These are phyloP conservation scores for Boletellus sp. DNA, from an alignment of 768 basidiomycete species.

Conservation along the genomic window DNA sequence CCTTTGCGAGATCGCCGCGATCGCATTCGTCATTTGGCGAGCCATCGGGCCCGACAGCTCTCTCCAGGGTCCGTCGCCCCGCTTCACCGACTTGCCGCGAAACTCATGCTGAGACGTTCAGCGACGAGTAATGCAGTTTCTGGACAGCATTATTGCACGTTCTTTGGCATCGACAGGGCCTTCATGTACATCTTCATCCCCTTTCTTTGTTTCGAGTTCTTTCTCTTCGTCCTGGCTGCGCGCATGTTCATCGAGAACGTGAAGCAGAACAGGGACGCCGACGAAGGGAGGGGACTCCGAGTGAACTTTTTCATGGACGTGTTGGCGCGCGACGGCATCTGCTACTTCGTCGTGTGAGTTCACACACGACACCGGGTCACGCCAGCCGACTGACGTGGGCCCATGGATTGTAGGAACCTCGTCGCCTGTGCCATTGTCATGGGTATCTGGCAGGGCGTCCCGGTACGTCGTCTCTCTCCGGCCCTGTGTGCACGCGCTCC, in stretches of 20 bases:
- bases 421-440: slow-evolving; percentile 21
- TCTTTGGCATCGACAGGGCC: slow-evolving; percentile 18
- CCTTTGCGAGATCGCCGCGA: slow-evolving; percentile 21
- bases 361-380: neutral
- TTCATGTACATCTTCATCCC: slow-evolving; percentile 31
- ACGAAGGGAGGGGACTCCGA: slow-evolving; percentile 1
- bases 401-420: slow-evolving; percentile 20
- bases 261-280: neutral
- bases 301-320: slow-evolving; percentile 22
- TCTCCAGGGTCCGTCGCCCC: slow-evolving; percentile 17
- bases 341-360: slow-evolving; percentile 32
- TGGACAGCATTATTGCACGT: slow-evolving; percentile 17
- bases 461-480: slow-evolving; percentile 13
- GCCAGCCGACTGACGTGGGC: neutral
- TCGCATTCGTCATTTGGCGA: slow-evolving; percentile 25
- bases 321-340: slow-evolving; percentile 28
- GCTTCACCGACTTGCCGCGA: neutral
- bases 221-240: slow-evolving; percentile 23
- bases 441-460: slow-evolving; percentile 25
- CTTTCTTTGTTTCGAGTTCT: slow-evolving; percentile 27
- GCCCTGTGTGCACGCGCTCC: neutral
- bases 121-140: slow-evolving; percentile 3
- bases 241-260: slow-evolving; percentile 14
- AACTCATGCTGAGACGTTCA: slow-evolving; percentile 4
- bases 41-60: slow-evolving; percentile 24